Evolutionary conservation across 1,284 basidiomycete species (phyloP), one percentile per base, ranked within the genome.

Genomic region (Chalciporus piperatoides): DNA sequence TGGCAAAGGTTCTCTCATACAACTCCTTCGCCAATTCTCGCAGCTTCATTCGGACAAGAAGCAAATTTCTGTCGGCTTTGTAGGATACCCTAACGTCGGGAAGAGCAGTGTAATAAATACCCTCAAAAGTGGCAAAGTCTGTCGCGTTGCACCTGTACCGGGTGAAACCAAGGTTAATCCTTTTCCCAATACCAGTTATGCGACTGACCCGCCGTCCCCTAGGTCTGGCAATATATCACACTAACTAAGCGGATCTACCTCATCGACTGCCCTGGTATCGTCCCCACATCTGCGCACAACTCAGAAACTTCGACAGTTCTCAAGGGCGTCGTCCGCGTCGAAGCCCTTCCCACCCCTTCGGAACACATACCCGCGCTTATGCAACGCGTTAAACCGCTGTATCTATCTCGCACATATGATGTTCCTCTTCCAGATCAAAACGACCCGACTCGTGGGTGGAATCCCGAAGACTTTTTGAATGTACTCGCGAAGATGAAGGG

Each of bases 221-320:
- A 88, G 86, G 93, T 99, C 58, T 99, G 97, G 97, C 96, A 99
- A 80, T 99, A 99, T 73, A 97, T 99, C 71, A 92, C 93, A 23
- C 77, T 99, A 46, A 98, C 96, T 62, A 84, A 89, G 54, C 83
- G 92, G 54, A 99, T 99, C 68, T 99, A 98, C 77, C 86, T 99
- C 57, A 97, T 99, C 74, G 97, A 99, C 74, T 99, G 96, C 68
- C 96, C 96, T 25, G 96, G 97, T 54, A 93, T 99, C 67, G 97
- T 99, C 1, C 97, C 97, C 1, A 87, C 94, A 23, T 95, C 93
- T 30, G 88, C 92, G 23, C 75, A 84, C 52, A 96, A 99, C 69
- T 84, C 90, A 1, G 90, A 97, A 66, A 94, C 94, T 0, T 83
- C 86, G 41, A 98, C 88, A 1, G 97, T 99, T 25, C 80, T 99